Evolutionary conservation across 1,139 yeast genomes (phyloP).

Genomic region (Wickerhamomyces sp.): DNA sequence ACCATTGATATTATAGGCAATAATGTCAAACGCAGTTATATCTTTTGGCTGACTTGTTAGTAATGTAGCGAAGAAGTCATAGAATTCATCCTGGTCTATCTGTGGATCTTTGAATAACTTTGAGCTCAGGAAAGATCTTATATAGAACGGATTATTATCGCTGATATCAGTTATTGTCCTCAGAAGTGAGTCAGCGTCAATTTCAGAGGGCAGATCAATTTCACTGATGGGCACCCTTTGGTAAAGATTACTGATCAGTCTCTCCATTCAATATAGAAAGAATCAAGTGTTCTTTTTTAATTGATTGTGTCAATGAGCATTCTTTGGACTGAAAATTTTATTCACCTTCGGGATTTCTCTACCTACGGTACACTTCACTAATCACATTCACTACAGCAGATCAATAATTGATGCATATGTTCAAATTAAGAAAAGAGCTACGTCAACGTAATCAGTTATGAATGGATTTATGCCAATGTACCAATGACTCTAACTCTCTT

Average conservation of each 20-base stretch:
- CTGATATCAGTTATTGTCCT: slow-evolving; percentile 23
- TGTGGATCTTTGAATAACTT: slow-evolving; percentile 19
- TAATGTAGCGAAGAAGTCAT: slow-evolving; percentile 45
- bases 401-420: background rate
- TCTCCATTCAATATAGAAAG: slow-evolving; percentile 17
- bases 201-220: slow-evolving; percentile 9
- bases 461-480: slow-evolving; percentile 31
- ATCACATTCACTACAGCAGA: background rate
- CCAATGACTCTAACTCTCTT: slow-evolving; percentile 86
- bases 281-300: background rate
- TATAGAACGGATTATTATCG: slow-evolving; percentile 44
- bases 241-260: slow-evolving; percentile 20
- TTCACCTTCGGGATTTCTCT: background rate
- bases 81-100: slow-evolving; percentile 39
- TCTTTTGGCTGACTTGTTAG: slow-evolving; percentile 35
- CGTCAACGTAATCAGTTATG: background rate
- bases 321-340: background rate
- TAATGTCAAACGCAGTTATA: slow-evolving; percentile 44
- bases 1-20: slow-evolving; percentile 39
- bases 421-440: background rate
- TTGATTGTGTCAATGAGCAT: slow-evolving; percentile 1
- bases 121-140: slow-evolving; percentile 39
- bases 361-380: too few species aligned
- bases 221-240: slow-evolving; percentile 29
- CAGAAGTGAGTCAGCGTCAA: slow-evolving; percentile 24